Conservation (phyloP, 2,329 filamentous ascomycete genomes). For the Neonectria punicea region DNA sequence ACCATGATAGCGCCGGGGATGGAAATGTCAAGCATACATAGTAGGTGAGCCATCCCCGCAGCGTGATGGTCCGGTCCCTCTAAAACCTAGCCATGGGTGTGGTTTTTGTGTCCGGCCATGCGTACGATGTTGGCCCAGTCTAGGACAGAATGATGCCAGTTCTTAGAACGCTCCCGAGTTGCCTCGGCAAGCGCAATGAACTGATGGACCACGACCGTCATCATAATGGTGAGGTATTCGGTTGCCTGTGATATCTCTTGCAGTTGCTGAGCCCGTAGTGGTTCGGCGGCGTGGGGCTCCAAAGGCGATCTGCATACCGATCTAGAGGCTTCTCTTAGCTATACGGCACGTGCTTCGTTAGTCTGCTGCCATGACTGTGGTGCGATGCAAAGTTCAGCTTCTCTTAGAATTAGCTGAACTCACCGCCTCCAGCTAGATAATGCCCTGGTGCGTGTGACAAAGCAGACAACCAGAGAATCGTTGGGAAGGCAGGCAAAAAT, state of each 20-base stretch:
- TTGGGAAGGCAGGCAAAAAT: neutral
- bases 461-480: neutral
- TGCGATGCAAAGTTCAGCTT: slow-evolving; percentile 37
- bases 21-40: slow-evolving; percentile 25
- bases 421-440: slow-evolving; percentile 32
- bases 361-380: slow-evolving; percentile 28
- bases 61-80: neutral
- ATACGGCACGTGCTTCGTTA: slow-evolving; percentile 41
- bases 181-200: slow-evolving; percentile 3
- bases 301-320: slow-evolving; percentile 35
- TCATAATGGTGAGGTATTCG: slow-evolving; percentile 3
- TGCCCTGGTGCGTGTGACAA: neutral
- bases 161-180: slow-evolving; percentile 2
- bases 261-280: slow-evolving; percentile 8
- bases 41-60: slow-evolving; percentile 27
- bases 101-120: slow-evolving; percentile 1
- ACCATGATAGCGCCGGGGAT: slow-evolving; percentile 30
- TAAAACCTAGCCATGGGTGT: slow-evolving; percentile 5
- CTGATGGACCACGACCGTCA: neutral
- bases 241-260: slow-evolving; percentile 8
- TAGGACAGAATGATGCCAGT: slow-evolving; percentile 6
- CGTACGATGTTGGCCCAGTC: neutral
- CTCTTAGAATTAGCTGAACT: slow-evolving; percentile 25
- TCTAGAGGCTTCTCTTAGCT: slow-evolving; percentile 35
- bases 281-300: slow-evolving; percentile 21